phyloP scores from a whole-genome alignment of 106 monocot genomes.

The Ottelia alismoides region DNA sequence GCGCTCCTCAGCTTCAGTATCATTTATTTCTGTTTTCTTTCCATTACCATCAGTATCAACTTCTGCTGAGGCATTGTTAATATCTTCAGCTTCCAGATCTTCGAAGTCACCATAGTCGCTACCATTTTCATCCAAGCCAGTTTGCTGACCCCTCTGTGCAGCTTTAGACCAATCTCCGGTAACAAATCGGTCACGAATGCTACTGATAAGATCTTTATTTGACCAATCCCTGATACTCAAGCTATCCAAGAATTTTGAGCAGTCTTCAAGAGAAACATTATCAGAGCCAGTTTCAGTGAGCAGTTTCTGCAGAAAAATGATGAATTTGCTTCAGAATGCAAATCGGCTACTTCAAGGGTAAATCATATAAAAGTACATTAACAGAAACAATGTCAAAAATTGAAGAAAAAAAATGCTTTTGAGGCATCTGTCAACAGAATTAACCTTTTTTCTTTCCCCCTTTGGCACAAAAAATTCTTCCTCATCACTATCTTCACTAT shows the following conservation, averaged over 20 bases:
- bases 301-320: constrained; percentile 31
- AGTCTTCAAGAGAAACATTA: constrained; percentile 46
- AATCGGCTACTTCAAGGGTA: no score
- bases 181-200: constrained; percentile 82
- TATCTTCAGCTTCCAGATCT: constrained; percentile 75
- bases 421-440: no score
- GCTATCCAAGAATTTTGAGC: constrained; percentile 48
- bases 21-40: constrained; percentile 9
- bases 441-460: constrained; percentile 59
- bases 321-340: no score
- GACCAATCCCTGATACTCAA: constrained; percentile 65
- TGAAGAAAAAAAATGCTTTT: neutral
- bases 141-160: constrained; percentile 36
- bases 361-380: neutral
- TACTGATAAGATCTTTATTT: constrained; percentile 39
- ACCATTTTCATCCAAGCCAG: constrained; percentile 30
- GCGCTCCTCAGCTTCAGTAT: constrained; percentile 43
- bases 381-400: neutral
- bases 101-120: constrained; percentile 76
- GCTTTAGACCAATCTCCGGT: constrained; percentile 92
- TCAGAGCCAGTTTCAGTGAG: constrained; percentile 26
- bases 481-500: constrained; percentile 60
- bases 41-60: constrained; percentile 16
- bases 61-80: constrained; percentile 13
- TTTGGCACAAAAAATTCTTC: constrained; percentile 80